Base-by-base conservation (phyloP, 148 eudicot genomes). In the Chenopodium album region DNA sequence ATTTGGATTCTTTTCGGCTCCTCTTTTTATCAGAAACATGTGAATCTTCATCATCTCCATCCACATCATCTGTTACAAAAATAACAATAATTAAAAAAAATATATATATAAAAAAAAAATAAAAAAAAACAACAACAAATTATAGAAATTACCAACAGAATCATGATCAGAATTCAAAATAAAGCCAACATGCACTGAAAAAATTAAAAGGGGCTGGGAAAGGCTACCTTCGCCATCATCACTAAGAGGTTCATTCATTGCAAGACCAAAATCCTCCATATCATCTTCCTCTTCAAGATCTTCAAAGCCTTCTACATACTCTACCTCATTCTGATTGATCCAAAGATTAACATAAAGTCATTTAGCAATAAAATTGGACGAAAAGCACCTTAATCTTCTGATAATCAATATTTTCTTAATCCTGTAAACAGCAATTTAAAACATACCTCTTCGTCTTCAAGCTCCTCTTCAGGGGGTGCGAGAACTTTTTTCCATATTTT, bases 211-310 rank as follows among this genome's bases (percentile, higher is more conserved):
- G 12, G 56, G 16, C 56, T 2, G 0, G 12, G 54, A 14, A 76
- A 73, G 26, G 34, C 76, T 85, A 89, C 92, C 88, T 79, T 80
- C 80, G 75, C 86, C 87, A 62, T 84, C 87, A 80, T 87, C 90
- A 11, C 56, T 69, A 34, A 60, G 47, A 72, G 60, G 28, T 31
- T 81, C 80, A 7, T 76, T 77, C 28, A 85, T 77, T 48, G 88
- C 67, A 79, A 85, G 80, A 80, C 87, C 86, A 81, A 91, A 88
- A 87, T 95, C 98, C 87, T 95, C 98, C 26, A 95, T 92, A 81
- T 90, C 98, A 41, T 94, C 98, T 81, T 89, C 92, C 78, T 90
- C 94, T 85, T 92, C 97, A 76, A 89, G 88, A 1, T 91, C 95
- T 80, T 88, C 90, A 89, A 83, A 86, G 79, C 91, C 94, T 87